phyloP scores from a whole-genome alignment of 768 basidiomycete species.

The Candolleomyces eurysporus region DNA sequence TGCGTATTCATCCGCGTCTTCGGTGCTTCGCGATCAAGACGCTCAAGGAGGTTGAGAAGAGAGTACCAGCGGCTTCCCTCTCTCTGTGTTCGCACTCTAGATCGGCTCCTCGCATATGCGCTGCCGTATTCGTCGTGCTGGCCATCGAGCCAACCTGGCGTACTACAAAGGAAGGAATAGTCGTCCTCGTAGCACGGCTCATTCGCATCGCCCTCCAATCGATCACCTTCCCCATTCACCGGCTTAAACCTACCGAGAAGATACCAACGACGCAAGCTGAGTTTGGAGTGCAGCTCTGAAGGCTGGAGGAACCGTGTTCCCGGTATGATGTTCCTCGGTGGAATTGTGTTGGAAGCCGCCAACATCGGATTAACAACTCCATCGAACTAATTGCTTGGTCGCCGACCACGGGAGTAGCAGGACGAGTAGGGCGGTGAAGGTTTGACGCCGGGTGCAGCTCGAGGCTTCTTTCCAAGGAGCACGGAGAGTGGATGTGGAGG shows the following conservation, averaged over 20 bases:
- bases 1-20: no score
- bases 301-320: slow-evolving; percentile 62
- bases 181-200: slow-evolving; percentile 7
- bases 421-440: slow-evolving; percentile 16
- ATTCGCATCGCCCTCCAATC: slow-evolving; percentile 16
- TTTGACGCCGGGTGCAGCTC: slow-evolving; percentile 20
- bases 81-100: slow-evolving; percentile 61
- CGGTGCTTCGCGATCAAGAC: not conserved
- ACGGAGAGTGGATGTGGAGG: slow-evolving; percentile 41
- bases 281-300: slow-evolving; percentile 53
- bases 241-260: no score
- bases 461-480: slow-evolving; percentile 59
- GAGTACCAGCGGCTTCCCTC: slow-evolving; percentile 17
- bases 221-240: no score
- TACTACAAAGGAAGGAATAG: not conserved
- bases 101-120: slow-evolving; percentile 63
- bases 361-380: slow-evolving; percentile 24
- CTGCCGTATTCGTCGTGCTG: slow-evolving; percentile 15
- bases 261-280: slow-evolving; percentile 41
- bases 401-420: no score
- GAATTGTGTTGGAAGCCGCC: slow-evolving; percentile 56
- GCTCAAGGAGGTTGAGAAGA: no score
- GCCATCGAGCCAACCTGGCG: not conserved
- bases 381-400: not conserved
- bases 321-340: slow-evolving; percentile 61